These are phyloP conservation scores for Asclepias syriaca DNA, from an alignment of 257 asterid genomes.

Conservation along the genomic window DNA sequence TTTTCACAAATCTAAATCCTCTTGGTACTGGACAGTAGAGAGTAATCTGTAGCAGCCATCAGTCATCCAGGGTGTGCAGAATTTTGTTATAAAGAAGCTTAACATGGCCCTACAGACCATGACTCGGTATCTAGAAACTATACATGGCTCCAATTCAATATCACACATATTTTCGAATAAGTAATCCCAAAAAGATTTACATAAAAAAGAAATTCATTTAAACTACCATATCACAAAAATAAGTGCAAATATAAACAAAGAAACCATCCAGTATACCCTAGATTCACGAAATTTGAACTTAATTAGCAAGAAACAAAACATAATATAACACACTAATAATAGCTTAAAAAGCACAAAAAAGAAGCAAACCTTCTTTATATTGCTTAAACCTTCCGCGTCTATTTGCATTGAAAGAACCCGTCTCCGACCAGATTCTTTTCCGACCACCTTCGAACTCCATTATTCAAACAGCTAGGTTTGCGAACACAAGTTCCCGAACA, in stretches of 20 bases:
- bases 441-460: slow-evolving; percentile 59
- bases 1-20: background rate
- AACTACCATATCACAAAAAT: background rate
- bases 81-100: too few species aligned
- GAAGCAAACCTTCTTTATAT: slow-evolving; percentile 45
- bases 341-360: background rate
- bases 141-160: background rate
- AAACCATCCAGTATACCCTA: slow-evolving; percentile 10
- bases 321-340: background rate
- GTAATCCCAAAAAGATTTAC: background rate
- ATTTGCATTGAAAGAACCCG: slow-evolving; percentile 46
- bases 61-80: background rate
- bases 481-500: background rate
- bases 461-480: background rate
- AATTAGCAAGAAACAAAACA: background rate
- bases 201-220: background rate
- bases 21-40: background rate
- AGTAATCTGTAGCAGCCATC: background rate
- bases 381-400: slow-evolving; percentile 46
- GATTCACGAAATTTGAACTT: slow-evolving; percentile 7
- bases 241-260: background rate
- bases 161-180: background rate
- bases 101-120: background rate
- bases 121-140: background rate
- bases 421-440: slow-evolving; percentile 48